Conservation (phyloP, 2,329 filamentous ascomycete genomes). For the Hypocreales sp. region DNA sequence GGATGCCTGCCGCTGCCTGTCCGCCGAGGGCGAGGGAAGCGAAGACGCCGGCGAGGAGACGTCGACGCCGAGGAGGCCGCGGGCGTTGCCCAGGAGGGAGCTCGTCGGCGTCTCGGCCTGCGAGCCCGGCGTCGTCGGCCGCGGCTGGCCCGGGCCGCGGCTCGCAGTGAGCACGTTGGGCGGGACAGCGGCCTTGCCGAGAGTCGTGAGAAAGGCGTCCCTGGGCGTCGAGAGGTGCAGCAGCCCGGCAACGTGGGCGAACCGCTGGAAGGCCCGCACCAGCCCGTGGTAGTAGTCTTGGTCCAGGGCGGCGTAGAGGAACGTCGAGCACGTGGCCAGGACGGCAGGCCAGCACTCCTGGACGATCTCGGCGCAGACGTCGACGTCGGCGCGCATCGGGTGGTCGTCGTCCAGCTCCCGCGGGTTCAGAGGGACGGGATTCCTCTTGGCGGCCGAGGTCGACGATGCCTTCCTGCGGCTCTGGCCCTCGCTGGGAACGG, state of each 20-base stretch:
- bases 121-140: constrained; percentile 26
- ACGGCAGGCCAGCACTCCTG: constrained; percentile 93
- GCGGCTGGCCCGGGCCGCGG: constrained; percentile 30
- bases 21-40: constrained; percentile 35
- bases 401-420: constrained; percentile 60
- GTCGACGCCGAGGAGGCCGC: constrained; percentile 60
- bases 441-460: constrained; percentile 38
- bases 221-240: constrained; percentile 71
- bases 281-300: constrained; percentile 87
- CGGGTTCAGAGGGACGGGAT: constrained; percentile 72
- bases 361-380: constrained; percentile 66
- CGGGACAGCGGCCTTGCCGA: constrained; percentile 86
- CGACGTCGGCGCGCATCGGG: constrained; percentile 53
- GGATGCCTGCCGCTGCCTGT: constrained; percentile 44
- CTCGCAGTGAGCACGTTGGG: constrained; percentile 55
- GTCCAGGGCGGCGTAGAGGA: constrained; percentile 81
- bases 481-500: constrained; percentile 57
- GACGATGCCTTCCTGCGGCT: constrained; percentile 33
- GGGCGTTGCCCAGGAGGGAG: constrained; percentile 54
- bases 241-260: constrained; percentile 86
- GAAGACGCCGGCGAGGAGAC: constrained; percentile 44
- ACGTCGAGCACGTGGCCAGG: constrained; percentile 87
- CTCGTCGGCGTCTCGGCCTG: constrained; percentile 31
- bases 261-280: constrained; percentile 85
- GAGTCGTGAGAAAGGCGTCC: constrained; percentile 86